Percentiles rank a stretch among this genome's conserved stretches.
phyloP scores from a whole-genome alignment of 2,329 filamentous ascomycete species.

The Monosporascus sp. region DNA sequence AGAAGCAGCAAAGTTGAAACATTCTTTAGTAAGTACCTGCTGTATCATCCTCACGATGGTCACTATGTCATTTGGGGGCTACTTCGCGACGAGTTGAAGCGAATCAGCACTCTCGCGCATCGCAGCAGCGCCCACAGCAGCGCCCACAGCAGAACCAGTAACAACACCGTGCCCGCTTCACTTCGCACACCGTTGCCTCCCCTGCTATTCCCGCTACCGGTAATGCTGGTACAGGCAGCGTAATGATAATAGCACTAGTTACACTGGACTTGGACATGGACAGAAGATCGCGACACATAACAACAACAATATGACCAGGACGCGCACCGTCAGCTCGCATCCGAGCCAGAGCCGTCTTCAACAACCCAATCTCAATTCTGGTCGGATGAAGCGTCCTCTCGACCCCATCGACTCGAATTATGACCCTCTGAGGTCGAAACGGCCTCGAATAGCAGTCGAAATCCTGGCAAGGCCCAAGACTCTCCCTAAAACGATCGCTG shows the following conservation, averaged over 20 bases:
- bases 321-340: conserved; percentile 12
- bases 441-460: conserved; percentile 48
- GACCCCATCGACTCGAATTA: conserved; percentile 40
- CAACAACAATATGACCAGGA: conserved; percentile 6
- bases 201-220: conserved; percentile 4
- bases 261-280: conserved; percentile 13
- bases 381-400: conserved; percentile 45
- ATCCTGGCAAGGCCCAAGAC: conserved; percentile 34
- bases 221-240: not conserved
- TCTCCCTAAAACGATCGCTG: conserved; percentile 21
- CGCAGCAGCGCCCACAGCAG: conserved; percentile 8
- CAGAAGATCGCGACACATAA: conserved; percentile 15
- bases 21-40: no score
- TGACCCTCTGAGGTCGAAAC: conserved; percentile 43
- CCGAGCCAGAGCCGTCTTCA: conserved; percentile 27
- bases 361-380: conserved; percentile 23
- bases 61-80: conserved; percentile 14
- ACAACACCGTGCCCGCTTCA: not conserved
- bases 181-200: not conserved
- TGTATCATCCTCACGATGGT: not conserved
- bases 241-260: conserved; percentile 5
- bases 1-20: no score
- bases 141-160: not conserved
- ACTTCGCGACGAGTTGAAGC: conserved; percentile 24
- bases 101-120: conserved; percentile 11